phyloP scores from a whole-genome alignment of 768 basidiomycete genomes.

The Amanita thiersii region DNA sequence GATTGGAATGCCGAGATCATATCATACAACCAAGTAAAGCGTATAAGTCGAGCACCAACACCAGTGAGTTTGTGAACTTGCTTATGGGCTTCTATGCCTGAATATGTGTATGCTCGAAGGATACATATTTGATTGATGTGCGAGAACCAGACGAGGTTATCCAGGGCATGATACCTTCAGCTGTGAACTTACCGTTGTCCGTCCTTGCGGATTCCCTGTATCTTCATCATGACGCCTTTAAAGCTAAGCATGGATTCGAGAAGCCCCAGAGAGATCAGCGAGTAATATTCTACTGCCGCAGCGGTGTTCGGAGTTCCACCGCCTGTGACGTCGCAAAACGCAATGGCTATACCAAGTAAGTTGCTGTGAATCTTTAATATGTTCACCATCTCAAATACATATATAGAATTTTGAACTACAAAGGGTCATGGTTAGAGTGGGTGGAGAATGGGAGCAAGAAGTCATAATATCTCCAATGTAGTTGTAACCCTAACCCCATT shows the following conservation, averaged over 20 bases:
- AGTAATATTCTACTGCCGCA: conserved; percentile 85
- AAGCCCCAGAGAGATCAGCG: conserved; percentile 68
- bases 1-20: conserved; percentile 76
- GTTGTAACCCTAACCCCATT: conserved; percentile 21
- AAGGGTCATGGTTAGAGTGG: conserved; percentile 90
- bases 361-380: too few relatives aligned
- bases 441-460: conserved; percentile 40
- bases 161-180: conserved; percentile 87
- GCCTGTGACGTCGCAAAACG: conserved; percentile 78
- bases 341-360: conserved; percentile 77
- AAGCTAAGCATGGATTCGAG: conserved; percentile 59
- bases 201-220: conserved; percentile 63
- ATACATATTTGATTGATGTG: conserved; percentile 79
- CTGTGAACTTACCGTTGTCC: conserved; percentile 84
- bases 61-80: conserved; percentile 30
- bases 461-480: conserved; percentile 6
- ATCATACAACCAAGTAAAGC: conserved; percentile 76
- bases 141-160: conserved; percentile 88
- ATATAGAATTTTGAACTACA: conserved; percentile 61
- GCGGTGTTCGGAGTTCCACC: conserved; percentile 74
- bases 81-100: conserved; percentile 9
- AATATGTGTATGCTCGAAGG: conserved; percentile 27
- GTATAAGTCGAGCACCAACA: conserved; percentile 68
- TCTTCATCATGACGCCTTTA: conserved; percentile 47
- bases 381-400: conserved; percentile 6